These are phyloP conservation scores for Phytophthora vignae DNA, from an alignment of 352 stramenopile genomes.

Conservation along the genomic window DNA sequence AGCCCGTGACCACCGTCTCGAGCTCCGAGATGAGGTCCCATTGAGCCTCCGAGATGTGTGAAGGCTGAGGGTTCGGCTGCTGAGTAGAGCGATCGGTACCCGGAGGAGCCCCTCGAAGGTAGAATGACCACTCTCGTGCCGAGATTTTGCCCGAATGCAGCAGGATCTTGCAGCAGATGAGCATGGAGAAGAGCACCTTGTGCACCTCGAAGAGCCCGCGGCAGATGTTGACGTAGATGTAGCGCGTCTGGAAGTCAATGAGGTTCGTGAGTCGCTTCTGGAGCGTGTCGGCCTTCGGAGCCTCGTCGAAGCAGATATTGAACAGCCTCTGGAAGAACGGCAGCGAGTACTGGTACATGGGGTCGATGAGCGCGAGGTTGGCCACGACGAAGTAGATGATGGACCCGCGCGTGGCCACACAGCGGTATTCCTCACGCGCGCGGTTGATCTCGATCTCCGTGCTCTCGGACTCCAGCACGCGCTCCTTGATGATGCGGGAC, in stretches of 20 bases:
- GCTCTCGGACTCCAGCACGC: constrained; percentile 90
- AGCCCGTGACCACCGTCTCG: constrained; percentile 59
- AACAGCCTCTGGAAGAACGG: constrained; percentile 94
- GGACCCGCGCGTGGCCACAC: constrained; percentile 90
- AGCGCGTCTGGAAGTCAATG: constrained; percentile 90
- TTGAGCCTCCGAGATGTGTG: constrained; percentile 74
- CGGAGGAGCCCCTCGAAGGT: constrained; percentile 75
- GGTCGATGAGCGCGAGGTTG: constrained; percentile 92
- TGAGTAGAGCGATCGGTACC: constrained; percentile 30
- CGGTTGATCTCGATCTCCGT: constrained; percentile 93
- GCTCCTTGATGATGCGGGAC: constrained; percentile 89
- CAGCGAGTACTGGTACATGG: constrained; percentile 97
- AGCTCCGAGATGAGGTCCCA: constrained; percentile 89
- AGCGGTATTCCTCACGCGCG: constrained; percentile 90
- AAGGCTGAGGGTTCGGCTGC: constrained; percentile 66
- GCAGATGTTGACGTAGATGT: constrained; percentile 96
- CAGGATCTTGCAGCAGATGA: constrained; percentile 96
- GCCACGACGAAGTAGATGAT: constrained; percentile 97
- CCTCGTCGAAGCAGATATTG: constrained; percentile 91
- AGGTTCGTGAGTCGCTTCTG: constrained; percentile 76
- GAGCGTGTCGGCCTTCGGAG: constrained; percentile 62
- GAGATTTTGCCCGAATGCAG: constrained; percentile 80
- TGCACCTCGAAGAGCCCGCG: constrained; percentile 94
- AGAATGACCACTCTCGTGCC: constrained; percentile 88
- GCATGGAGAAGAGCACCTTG: constrained; percentile 94